A percentile compares a stretch with the other conserved stretches of the same genome.
These are phyloP conservation scores for Hirsutella thompsonii DNA, from an alignment of 2,329 filamentous ascomycete genomes.

Conservation along the genomic window DNA sequence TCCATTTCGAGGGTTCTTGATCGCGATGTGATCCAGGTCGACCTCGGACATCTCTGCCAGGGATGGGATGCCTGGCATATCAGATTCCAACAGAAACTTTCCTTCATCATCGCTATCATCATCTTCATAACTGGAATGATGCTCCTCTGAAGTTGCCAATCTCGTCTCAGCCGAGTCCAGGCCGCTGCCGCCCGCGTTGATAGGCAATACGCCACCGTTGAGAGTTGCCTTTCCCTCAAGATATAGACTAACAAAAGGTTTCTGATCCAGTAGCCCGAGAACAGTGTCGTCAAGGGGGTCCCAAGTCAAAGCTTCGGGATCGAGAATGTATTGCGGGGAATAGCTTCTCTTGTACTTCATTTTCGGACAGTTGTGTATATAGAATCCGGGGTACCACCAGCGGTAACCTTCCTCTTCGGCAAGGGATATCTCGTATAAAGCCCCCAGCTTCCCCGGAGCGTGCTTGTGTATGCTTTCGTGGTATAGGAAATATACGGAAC, in stretches of 20 bases:
- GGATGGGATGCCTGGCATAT: constrained; percentile 55
- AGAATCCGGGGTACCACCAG: constrained; percentile 73
- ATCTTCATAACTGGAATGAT: no score
- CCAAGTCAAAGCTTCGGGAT: constrained; percentile 54
- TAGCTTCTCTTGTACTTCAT: constrained; percentile 82
- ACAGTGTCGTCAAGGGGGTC: constrained; percentile 40
- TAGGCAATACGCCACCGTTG: no score
- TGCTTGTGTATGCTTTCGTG: constrained; percentile 59
- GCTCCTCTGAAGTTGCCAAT: no score
- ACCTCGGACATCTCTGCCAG: constrained; percentile 37
- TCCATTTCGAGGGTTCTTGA: constrained; percentile 30
- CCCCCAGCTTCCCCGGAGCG: constrained; percentile 63
- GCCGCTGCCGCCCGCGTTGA: no score
- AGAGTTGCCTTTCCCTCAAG: constrained; percentile 16
- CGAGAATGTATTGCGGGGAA: constrained; percentile 58
- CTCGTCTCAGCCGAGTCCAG: no score
- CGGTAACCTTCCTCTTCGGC: constrained; percentile 56
- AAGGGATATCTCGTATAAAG: constrained; percentile 58
- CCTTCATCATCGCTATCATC: constrained; percentile 8
- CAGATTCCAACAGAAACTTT: constrained; percentile 39
- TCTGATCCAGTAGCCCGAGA: constrained; percentile 35
- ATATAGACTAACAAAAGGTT: constrained; percentile 41
- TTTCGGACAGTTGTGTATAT: constrained; percentile 70
- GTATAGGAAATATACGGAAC: constrained; percentile 75
- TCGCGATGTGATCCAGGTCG: constrained; percentile 45